Evolutionary conservation across 306 rosid genomes (phyloP).

Genomic region (Vigna hirtella): DNA sequence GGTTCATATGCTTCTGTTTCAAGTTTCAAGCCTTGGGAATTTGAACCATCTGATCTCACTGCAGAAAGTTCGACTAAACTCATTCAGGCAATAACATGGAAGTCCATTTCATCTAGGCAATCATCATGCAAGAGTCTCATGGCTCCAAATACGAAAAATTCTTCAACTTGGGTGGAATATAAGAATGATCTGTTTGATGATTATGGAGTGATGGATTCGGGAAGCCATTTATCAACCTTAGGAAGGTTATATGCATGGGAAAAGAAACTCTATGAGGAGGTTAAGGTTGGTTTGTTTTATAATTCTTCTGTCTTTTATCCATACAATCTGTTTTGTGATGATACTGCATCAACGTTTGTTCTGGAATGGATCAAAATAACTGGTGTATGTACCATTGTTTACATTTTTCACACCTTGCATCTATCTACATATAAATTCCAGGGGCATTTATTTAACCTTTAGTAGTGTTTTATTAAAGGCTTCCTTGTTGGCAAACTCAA

Average conservation of each 20-base stretch:
- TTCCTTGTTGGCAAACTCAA: slow-evolving; percentile 6
- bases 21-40: slow-evolving; percentile 42
- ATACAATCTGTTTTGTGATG: slow-evolving; percentile 27
- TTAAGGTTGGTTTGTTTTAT: slow-evolving; percentile 63
- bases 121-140: slow-evolving; percentile 90
- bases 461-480: background rate
- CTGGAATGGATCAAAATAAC: slow-evolving; percentile 14
- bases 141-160: slow-evolving; percentile 64
- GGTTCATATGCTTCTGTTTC: slow-evolving; percentile 33
- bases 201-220: slow-evolving; percentile 89
- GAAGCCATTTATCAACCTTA: slow-evolving; percentile 87
- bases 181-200: slow-evolving; percentile 84
- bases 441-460: slow-evolving; percentile 31
- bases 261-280: slow-evolving; percentile 94
- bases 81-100: slow-evolving; percentile 83
- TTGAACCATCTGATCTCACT: slow-evolving; percentile 45
- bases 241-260: slow-evolving; percentile 97
- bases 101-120: slow-evolving; percentile 65
- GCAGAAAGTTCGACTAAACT: slow-evolving; percentile 94
- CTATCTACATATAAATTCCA: slow-evolving; percentile 8
- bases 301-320: slow-evolving; percentile 3
- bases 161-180: slow-evolving; percentile 78
- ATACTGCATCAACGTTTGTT: background rate
- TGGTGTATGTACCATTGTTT: background rate
- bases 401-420: slow-evolving; percentile 22